Percentiles rank a stretch among this genome's conserved stretches.
Conservation (phyloP, 1,284 basidiomycete genomes). For the Neotropicomus parvogracilis region DNA sequence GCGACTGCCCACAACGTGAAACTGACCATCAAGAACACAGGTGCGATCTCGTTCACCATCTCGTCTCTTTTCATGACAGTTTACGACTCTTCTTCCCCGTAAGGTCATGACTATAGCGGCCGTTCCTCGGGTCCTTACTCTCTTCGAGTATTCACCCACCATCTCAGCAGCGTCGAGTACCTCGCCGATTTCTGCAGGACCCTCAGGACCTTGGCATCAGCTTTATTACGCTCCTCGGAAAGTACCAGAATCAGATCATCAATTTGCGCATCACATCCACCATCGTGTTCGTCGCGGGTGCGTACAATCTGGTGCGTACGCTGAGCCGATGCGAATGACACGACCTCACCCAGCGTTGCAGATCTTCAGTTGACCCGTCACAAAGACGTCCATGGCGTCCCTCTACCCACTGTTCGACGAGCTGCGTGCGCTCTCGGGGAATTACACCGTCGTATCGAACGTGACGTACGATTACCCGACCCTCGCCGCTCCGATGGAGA, state of each 20-base stretch:
- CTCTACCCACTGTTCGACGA: constrained; percentile 12
- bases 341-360: not conserved
- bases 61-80: not conserved
- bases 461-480: constrained; percentile 6
- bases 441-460: constrained; percentile 9
- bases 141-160: constrained; percentile 16
- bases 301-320: constrained; percentile 5
- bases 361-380: constrained; percentile 3
- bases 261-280: constrained; percentile 9
- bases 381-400: not conserved
- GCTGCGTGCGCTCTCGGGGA: not conserved
- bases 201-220: constrained; percentile 7
- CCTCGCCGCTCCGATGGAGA: constrained; percentile 2
- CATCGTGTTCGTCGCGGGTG: not conserved
- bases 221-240: constrained; percentile 12
- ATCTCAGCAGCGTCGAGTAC: constrained; percentile 12
- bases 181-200: constrained; percentile 9
- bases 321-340: not conserved
- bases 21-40: constrained; percentile 20
- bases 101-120: constrained; percentile 20
- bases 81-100: not conserved
- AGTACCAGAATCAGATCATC: constrained; percentile 11
- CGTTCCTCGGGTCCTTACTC: constrained; percentile 17
- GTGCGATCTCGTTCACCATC: not conserved
- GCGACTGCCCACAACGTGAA: constrained; percentile 14